Conservation (phyloP, 768 basidiomycete species). For the Omphalotus guepiniiformis region DNA sequence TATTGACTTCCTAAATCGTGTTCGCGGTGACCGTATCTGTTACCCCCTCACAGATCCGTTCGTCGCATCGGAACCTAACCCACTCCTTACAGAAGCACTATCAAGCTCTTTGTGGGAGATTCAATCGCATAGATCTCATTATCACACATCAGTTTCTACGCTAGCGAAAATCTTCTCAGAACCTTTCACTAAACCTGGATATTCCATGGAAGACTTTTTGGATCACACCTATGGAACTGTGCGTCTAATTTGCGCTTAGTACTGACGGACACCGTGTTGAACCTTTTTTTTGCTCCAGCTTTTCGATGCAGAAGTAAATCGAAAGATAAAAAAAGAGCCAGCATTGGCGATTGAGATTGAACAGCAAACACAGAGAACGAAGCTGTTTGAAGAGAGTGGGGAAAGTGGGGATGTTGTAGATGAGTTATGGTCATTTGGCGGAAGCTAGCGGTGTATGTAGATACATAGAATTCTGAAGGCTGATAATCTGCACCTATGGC, state of each 20-base stretch:
- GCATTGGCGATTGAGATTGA: slow-evolving; percentile 44
- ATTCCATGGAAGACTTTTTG: slow-evolving; percentile 91
- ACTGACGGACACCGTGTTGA: neutral
- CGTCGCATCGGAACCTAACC: slow-evolving; percentile 59
- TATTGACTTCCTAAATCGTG: neutral
- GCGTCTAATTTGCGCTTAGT: slow-evolving; percentile 19
- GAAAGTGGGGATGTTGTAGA: slow-evolving; percentile 33
- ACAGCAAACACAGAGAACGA: slow-evolving; percentile 22
- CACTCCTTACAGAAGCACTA: slow-evolving; percentile 72
- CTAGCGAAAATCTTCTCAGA: slow-evolving; percentile 82
- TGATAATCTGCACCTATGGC: no score
- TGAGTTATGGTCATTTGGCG: slow-evolving; percentile 46
- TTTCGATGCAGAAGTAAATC: slow-evolving; percentile 76
- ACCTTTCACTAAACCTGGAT: slow-evolving; percentile 88
- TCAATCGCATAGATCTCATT: slow-evolving; percentile 71
- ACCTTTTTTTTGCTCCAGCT: slow-evolving; percentile 43
- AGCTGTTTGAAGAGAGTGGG: slow-evolving; percentile 21
- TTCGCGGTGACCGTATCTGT: neutral
- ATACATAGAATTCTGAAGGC: no score
- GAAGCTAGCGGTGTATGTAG: no score
- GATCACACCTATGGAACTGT: slow-evolving; percentile 91
- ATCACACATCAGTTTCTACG: slow-evolving; percentile 84
- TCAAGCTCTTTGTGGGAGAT: slow-evolving; percentile 95
- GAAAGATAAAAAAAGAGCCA: slow-evolving; percentile 79
- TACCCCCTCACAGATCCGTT: slow-evolving; percentile 53